These are phyloP conservation scores for Stachybotrys echinatus DNA, from an alignment of 2,329 filamentous ascomycete species.

Conservation along the genomic window DNA sequence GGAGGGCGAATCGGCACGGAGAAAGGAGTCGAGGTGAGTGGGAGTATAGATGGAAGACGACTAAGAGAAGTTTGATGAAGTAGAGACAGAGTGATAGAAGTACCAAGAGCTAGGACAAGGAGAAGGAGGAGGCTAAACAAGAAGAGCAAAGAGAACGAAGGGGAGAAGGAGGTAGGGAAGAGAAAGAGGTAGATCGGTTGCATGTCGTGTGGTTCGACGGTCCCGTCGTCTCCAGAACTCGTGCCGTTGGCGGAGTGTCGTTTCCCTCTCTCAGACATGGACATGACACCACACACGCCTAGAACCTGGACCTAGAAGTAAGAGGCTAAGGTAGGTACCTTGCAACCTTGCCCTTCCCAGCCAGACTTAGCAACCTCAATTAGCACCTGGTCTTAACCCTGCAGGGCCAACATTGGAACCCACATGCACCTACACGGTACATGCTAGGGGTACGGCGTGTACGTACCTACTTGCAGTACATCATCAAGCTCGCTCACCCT, in stretches of 20 bases:
- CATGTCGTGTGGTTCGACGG: conserved; percentile 17
- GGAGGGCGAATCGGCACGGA: neutral
- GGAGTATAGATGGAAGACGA: neutral
- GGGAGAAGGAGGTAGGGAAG: conserved; percentile 6
- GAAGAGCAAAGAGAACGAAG: conserved; percentile 7
- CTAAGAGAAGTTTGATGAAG: neutral
- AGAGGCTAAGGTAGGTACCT: neutral
- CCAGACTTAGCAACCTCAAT: neutral
- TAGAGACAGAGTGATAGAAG: conserved; percentile 3
- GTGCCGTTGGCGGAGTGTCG: conserved; percentile 20
- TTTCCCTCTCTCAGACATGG: conserved; percentile 11
- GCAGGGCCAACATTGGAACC: neutral
- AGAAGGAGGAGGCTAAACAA: conserved; percentile 8
- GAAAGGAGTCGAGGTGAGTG: neutral
- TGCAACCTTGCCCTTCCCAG: neutral
- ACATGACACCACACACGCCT: conserved; percentile 10
- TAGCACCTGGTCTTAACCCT: neutral
- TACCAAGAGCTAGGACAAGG: conserved; percentile 6
- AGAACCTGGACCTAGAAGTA: neutral
- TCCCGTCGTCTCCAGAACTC: conserved; percentile 14
- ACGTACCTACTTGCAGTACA: no score
- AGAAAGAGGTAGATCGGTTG: conserved; percentile 8
- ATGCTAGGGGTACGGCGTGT: no score
- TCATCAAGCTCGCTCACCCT: no score
- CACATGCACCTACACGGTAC: neutral